Base-by-base conservation (phyloP, 345 rosid genomes). In the Noccaea caerulescens region DNA sequence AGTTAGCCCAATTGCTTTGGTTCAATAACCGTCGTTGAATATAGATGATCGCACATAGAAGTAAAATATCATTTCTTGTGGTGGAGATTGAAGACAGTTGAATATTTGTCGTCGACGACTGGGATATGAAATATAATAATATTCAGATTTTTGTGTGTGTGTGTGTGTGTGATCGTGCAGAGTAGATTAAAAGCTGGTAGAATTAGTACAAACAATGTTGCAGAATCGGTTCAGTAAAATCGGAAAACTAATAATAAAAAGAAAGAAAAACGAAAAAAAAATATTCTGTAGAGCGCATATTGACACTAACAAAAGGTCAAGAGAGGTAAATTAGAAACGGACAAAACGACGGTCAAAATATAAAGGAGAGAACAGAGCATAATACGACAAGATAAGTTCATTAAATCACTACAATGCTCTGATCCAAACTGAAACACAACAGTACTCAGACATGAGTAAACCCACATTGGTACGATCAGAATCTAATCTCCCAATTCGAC, bases 341-440 rank as follows among this genome's bases (percentile, higher is more conserved):
- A 63, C 79, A 76, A 76, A 76, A 63, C 66, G 71, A 69, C 66
- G 79, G 79, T 76, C 79, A 76, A 76, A 61, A 67, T 67, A 66
- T 38, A 18, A 46, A 56, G 46, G 58, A 37, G 55, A 36, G 16
- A 27, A 20, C 63, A 75, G 72, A 63, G 75, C 75, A 68, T 68
- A 76, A 68, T 68, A 76, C 70, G 75, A 76, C 79, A 76, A 69
- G 8, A 76, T 56, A 69, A 63, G 66, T 69, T 76, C 79, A 76
- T 69, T 76, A 76, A 76, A 76, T 76, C 71, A 76, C 71, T 76
- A 76, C 79, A 76, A 76, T 76, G 71, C 79, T 76, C 79, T 76
- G 79, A 63, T 76, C 79, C 75, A 76, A 69, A 76, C 79, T 76
- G 75, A 69, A 63, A 69, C 79, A 63, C 60, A 63, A 76, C 79